A percentile compares a stretch with the other conserved stretches of the same genome.
Evolutionary conservation across 2,329 filamentous ascomycete genomes (phyloP).

Genomic region (Fusarium fracticaudum): DNA sequence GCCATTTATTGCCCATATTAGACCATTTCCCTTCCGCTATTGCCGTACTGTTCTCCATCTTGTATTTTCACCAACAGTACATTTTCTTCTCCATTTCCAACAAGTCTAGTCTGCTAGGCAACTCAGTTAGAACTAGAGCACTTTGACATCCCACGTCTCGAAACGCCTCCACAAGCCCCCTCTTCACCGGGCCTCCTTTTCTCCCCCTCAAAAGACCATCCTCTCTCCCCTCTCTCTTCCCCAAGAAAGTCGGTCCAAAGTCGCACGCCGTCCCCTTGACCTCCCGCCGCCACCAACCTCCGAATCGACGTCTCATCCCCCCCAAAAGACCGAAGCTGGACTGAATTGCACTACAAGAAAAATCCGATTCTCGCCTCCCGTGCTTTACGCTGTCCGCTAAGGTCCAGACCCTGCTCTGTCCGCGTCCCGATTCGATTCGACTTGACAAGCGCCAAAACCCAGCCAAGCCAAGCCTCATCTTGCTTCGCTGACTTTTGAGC

Average conservation of each 20-base stretch:
- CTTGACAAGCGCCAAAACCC: conserved; percentile 30
- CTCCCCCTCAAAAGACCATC: conserved; percentile 31
- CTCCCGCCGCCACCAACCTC: conserved; percentile 30
- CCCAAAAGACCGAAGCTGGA: neutral
- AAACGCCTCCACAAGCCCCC: conserved; percentile 35
- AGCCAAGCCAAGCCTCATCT: conserved; percentile 34
- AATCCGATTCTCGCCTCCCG: conserved; percentile 38
- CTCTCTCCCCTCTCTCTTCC: conserved; percentile 20
- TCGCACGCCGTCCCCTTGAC: conserved; percentile 27
- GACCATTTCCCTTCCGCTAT: neutral
- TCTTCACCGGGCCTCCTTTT: conserved; percentile 25
- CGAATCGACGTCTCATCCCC: conserved; percentile 20
- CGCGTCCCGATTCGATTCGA: conserved; percentile 35
- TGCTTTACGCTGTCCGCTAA: conserved; percentile 37
- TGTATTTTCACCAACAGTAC: neutral
- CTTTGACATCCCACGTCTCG: conserved; percentile 30
- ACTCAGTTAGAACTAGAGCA: conserved; percentile 8
- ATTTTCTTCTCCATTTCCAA: neutral
- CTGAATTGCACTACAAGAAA: conserved; percentile 18
- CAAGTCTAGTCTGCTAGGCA: neutral
- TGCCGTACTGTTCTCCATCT: neutral
- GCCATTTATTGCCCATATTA: neutral
- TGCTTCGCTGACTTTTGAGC: conserved; percentile 33
- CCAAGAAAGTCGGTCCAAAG: conserved; percentile 19
- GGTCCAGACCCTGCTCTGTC: conserved; percentile 36